Conservation (phyloP, 1,284 basidiomycete genomes). For the Golubevia sp. region DNA sequence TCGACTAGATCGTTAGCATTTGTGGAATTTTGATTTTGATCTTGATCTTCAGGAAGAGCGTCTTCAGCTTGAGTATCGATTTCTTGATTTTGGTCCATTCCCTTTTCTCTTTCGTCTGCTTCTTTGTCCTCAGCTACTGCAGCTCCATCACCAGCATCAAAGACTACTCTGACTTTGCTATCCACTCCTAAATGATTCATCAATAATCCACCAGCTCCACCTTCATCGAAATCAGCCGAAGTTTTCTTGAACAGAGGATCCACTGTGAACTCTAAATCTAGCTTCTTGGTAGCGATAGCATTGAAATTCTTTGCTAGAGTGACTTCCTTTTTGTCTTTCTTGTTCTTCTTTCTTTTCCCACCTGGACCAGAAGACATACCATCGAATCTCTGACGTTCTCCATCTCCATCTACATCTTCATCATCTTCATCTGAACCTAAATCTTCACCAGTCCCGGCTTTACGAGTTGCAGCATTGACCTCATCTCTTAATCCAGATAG, state of each 20-base stretch:
- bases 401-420: slow-evolving; percentile 41
- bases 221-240: slow-evolving; percentile 97
- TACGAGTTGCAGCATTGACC: slow-evolving; percentile 20
- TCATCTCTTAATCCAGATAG: slow-evolving; percentile 82
- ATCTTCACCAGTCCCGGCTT: slow-evolving; percentile 63
- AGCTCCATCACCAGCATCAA: slow-evolving; percentile 89
- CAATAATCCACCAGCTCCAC: slow-evolving; percentile 80
- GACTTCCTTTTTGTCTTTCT: slow-evolving; percentile 39
- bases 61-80: slow-evolving; percentile 6
- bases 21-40: not conserved
- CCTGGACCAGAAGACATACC: slow-evolving; percentile 67
- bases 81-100: slow-evolving; percentile 19
- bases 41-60: not conserved
- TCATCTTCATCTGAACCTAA: slow-evolving; percentile 38
- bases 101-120: slow-evolving; percentile 12
- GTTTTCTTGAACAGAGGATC: slow-evolving; percentile 98
- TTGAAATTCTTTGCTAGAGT: slow-evolving; percentile 53
- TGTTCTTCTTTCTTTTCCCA: slow-evolving; percentile 68
- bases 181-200: slow-evolving; percentile 70
- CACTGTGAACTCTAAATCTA: slow-evolving; percentile 77
- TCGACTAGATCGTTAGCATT: slow-evolving; percentile 13
- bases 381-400: slow-evolving; percentile 60
- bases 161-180: slow-evolving; percentile 84
- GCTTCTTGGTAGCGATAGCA: no score
- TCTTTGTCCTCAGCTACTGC: slow-evolving; percentile 75